Percentiles rank a stretch among this genome's conserved stretches.
phyloP scores from a whole-genome alignment of 352 stramenopile species.

The Globisporangium cylindrosporum region DNA sequence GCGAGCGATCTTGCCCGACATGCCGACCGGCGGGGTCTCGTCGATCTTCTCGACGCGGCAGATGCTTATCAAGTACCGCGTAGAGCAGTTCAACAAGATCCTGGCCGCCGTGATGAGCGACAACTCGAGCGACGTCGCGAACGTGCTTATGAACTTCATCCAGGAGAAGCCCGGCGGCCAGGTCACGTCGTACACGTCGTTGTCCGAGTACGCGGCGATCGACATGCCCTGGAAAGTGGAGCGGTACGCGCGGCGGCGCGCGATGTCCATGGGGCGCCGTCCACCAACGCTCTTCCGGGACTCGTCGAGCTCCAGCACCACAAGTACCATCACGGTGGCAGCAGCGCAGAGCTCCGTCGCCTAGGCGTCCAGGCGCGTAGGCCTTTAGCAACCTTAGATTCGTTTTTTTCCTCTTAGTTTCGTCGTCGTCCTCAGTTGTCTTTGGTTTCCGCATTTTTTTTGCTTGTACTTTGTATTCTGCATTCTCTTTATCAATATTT shows the following conservation, averaged over 20 bases:
- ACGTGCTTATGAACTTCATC: conserved; percentile 73
- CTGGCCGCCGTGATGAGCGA: conserved; percentile 68
- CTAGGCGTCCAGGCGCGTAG: neutral
- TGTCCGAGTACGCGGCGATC: conserved; percentile 71
- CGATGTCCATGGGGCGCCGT: conserved; percentile 59
- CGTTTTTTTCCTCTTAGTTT: neutral
- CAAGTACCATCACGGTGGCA: neutral
- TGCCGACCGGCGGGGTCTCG: conserved; percentile 54
- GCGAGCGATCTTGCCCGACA: conserved; percentile 46
- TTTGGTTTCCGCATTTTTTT: neutral
- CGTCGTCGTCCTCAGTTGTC: neutral
- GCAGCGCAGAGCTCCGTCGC: neutral
- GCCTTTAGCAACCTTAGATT: neutral
- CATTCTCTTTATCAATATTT: neutral
- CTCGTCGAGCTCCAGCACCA: conserved; percentile 13
- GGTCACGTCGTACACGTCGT: conserved; percentile 58
- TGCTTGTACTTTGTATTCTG: neutral
- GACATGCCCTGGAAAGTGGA: conserved; percentile 71
- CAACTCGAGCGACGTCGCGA: conserved; percentile 49
- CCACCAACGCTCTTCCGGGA: conserved; percentile 28
- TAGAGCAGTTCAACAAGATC: conserved; percentile 70
- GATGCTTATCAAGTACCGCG: conserved; percentile 59
- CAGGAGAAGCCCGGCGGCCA: conserved; percentile 67
- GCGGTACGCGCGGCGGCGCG: conserved; percentile 51
- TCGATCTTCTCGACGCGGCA: conserved; percentile 61